Percentiles rank a stretch among this genome's conserved stretches.
phyloP scores from a whole-genome alignment of 345 rosid genomes.

The Odontarrhena argentea region DNA sequence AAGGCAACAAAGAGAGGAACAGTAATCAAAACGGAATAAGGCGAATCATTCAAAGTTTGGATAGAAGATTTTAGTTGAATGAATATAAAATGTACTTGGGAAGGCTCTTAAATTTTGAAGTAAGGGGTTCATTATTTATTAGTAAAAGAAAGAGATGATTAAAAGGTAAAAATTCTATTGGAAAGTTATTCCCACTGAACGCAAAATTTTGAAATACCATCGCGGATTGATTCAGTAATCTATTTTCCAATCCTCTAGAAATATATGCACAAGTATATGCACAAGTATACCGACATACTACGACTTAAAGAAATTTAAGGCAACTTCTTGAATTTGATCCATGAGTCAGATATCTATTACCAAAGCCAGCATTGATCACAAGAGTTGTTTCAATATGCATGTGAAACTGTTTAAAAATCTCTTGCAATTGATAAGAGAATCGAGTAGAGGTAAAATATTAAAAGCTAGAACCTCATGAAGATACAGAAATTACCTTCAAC shows the following conservation, averaged over 20 bases:
- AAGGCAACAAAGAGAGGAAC: neutral
- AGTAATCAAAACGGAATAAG: neutral
- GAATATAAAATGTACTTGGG: neutral
- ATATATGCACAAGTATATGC: no score
- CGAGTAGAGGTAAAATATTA: constrained; percentile 1
- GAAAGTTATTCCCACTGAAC: neutral
- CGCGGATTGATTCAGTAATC: constrained; percentile 1
- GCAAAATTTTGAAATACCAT: constrained; percentile 12
- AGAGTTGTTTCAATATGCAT: constrained; percentile 3
- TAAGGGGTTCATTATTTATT: neutral
- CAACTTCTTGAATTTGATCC: neutral
- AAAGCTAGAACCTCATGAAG: neutral
- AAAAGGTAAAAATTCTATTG: neutral
- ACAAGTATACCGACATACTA: neutral
- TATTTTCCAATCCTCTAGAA: constrained; percentile 2
- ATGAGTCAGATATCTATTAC: constrained; percentile 8
- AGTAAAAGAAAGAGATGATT: constrained; percentile 5
- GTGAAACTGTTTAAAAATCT: constrained; percentile 11
- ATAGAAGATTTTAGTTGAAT: neutral
- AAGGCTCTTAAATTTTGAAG: neutral
- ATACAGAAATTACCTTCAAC: constrained; percentile 69
- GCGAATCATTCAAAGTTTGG: constrained; percentile 2
- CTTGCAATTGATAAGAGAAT: neutral
- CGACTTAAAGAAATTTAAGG: neutral
- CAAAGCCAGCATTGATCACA: neutral